phyloP scores from a whole-genome alignment of 176 grass and related monocot species.

The Juncus inflexus region DNA sequence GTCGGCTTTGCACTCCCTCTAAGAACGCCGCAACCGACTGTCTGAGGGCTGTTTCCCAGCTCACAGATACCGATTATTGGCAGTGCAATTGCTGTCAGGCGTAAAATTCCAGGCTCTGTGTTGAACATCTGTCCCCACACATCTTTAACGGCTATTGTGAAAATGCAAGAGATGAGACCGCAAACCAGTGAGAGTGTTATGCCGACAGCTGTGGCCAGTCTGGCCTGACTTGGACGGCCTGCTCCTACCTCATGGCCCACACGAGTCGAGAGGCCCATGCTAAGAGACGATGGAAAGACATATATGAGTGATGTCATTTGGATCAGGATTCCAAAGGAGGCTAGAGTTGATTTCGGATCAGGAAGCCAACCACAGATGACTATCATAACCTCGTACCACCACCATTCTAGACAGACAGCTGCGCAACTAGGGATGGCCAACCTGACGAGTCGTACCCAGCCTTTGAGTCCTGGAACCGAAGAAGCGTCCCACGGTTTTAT shows the following conservation, averaged over 20 bases:
- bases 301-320: slow-evolving; percentile 95
- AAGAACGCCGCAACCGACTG: slow-evolving; percentile 74
- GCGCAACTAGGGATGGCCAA: slow-evolving; percentile 75
- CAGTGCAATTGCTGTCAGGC: slow-evolving; percentile 47
- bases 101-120: slow-evolving; percentile 36
- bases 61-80: slow-evolving; percentile 74
- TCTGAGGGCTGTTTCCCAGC: slow-evolving; percentile 89
- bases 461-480: slow-evolving; percentile 26
- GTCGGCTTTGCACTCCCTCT: slow-evolving; percentile 58
- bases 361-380: slow-evolving; percentile 69
- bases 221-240: slow-evolving; percentile 44
- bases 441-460: slow-evolving; percentile 47
- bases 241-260: slow-evolving; percentile 79
- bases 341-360: slow-evolving; percentile 66
- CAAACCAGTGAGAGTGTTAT: slow-evolving; percentile 37
- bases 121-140: slow-evolving; percentile 77
- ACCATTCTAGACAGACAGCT: slow-evolving; percentile 89
- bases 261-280: slow-evolving; percentile 76
- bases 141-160: slow-evolving; percentile 43
- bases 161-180: slow-evolving; percentile 46
- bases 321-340: slow-evolving; percentile 76
- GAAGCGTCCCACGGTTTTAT: slow-evolving; percentile 1
- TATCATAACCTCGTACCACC: slow-evolving; percentile 99
- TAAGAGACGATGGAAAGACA: slow-evolving; percentile 79
- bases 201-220: slow-evolving; percentile 46